Evolutionary conservation across 768 basidiomycete species (phyloP), one percentile per base, ranked within the genome.

Genomic region (Tylopilus subfusipes): DNA sequence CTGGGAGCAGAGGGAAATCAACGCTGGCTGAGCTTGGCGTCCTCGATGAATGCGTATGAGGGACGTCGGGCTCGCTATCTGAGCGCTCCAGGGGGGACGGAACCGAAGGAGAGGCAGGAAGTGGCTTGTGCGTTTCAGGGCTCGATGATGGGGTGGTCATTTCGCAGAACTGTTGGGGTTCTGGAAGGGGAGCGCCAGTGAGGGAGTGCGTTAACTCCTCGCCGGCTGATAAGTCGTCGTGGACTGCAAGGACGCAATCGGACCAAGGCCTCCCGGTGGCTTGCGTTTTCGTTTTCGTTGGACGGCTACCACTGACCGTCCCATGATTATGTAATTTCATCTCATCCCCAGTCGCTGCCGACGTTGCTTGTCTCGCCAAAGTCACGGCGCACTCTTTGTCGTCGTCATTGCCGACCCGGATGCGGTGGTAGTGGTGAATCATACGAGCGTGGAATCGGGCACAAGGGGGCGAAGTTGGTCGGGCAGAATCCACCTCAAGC

Each of bases 51-150:
- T 42, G 43, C 0, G 22, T 27, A 8, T 48, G 40, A 38, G 6
- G 48, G 19, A 3, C 25, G 12, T 66, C 60, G 6, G 39, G 24
- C 46, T 59, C 57, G 25, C 52, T 54, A 9, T 59, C 56, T 2
- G 50, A 22, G 27, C 11, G 52, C 9, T 57, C 62, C 30, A 50
- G 2, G 12, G 47, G 18, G 42, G 30, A 42, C 19, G 27, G 53
- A 13, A 22, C 30, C 12, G 56, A 36, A 16, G 21, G 24, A 11
- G 49, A 36, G 19, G 24, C n/a, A 3, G 24, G 33, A 78, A 78
- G 63, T 84, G 16, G 79, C 75, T 21, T 73, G 75, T 12, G 76
- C 71, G 0, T 80, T 83, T 2, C 86, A 83, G 59, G 75, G 1
- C 62, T 82, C 2, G 84, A 82, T 0, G 84, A 82, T 0, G 76